Evolutionary conservation across 768 basidiomycete genomes (phyloP).

Genomic region (Russula dissimulans): DNA sequence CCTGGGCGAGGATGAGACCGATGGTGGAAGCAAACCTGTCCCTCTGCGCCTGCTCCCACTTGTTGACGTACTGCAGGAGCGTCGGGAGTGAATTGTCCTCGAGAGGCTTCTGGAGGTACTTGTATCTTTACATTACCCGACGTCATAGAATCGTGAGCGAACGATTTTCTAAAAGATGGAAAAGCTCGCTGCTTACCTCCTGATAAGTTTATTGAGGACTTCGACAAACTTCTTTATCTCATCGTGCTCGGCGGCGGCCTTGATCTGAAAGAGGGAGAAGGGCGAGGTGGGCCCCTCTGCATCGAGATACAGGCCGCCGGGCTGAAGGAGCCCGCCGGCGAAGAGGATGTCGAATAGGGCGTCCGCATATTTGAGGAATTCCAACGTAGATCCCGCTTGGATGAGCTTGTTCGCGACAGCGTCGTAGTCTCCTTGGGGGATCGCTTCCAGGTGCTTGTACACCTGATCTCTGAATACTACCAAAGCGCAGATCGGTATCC

Average conservation of each 20-base stretch:
- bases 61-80: slow-evolving; percentile 82
- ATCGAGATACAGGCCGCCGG: slow-evolving; percentile 86
- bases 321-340: slow-evolving; percentile 92
- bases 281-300: slow-evolving; percentile 79
- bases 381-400: slow-evolving; percentile 86
- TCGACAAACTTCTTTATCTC: slow-evolving; percentile 92
- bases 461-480: slow-evolving; percentile 90
- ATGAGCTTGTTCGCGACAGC: slow-evolving; percentile 74
- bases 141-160: background rate
- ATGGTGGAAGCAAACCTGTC: slow-evolving; percentile 78
- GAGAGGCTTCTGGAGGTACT: slow-evolving; percentile 96
- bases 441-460: slow-evolving; percentile 82
- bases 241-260: slow-evolving; percentile 66
- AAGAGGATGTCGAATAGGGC: slow-evolving; percentile 93
- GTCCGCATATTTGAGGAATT: slow-evolving; percentile 96
- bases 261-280: slow-evolving; percentile 79
- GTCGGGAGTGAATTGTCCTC: slow-evolving; percentile 76
- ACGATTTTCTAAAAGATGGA: background rate
- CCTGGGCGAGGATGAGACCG: slow-evolving; percentile 77
- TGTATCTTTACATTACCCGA: slow-evolving; percentile 54
- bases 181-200: slow-evolving; percentile 49
- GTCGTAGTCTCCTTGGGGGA: slow-evolving; percentile 74
- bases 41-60: slow-evolving; percentile 67
- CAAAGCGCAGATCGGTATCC: no score
- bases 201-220: slow-evolving; percentile 90